Evolutionary conservation across 2,329 filamentous ascomycete species (phyloP).

Genomic region (Phialophora macrospora): DNA sequence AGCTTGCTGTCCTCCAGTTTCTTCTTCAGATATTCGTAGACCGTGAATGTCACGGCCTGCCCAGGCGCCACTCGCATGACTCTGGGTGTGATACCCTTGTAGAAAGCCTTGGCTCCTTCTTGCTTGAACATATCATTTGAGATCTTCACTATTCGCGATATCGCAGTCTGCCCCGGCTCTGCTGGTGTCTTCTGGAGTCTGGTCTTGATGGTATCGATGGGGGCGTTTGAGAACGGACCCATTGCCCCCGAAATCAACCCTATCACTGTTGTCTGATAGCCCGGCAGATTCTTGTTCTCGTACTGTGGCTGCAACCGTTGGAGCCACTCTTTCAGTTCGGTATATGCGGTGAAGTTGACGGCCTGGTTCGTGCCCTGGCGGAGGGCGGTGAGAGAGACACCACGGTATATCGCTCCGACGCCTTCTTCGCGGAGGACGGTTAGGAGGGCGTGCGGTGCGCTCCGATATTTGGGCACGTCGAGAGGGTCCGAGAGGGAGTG

Average conservation of each 20-base stretch:
- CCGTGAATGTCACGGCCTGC: constrained; percentile 77
- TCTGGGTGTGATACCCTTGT: constrained; percentile 97
- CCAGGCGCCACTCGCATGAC: constrained; percentile 97
- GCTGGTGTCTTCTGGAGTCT: constrained; percentile 88
- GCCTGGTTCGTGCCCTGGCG: constrained; percentile 97
- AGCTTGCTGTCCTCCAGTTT: constrained; percentile 71
- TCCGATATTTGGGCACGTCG: constrained; percentile 95
- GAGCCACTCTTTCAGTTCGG: constrained; percentile 82
- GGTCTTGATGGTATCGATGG: constrained; percentile 99
- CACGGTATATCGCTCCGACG: constrained; percentile 82
- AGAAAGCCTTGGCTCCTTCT: constrained; percentile 93
- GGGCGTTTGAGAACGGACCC: constrained; percentile 93
- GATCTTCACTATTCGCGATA: constrained; percentile 78
- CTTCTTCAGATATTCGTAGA: constrained; percentile 77
- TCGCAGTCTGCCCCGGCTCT: constrained; percentile 76
- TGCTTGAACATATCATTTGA: constrained; percentile 87
- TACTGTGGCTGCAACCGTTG: constrained; percentile 74
- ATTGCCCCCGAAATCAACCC: constrained; percentile 91
- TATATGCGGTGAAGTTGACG: constrained; percentile 98
- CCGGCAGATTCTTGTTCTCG: constrained; percentile 69
- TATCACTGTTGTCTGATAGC: constrained; percentile 88
- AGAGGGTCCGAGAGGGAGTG: constrained; percentile 97
- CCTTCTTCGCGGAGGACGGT: constrained; percentile 94
- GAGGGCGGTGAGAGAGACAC: constrained; percentile 89
- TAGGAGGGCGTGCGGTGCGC: constrained; percentile 80